Evolutionary conservation across 176 grass and related monocot species (phyloP).

Genomic region (Hsuehochloa calcarea): DNA sequence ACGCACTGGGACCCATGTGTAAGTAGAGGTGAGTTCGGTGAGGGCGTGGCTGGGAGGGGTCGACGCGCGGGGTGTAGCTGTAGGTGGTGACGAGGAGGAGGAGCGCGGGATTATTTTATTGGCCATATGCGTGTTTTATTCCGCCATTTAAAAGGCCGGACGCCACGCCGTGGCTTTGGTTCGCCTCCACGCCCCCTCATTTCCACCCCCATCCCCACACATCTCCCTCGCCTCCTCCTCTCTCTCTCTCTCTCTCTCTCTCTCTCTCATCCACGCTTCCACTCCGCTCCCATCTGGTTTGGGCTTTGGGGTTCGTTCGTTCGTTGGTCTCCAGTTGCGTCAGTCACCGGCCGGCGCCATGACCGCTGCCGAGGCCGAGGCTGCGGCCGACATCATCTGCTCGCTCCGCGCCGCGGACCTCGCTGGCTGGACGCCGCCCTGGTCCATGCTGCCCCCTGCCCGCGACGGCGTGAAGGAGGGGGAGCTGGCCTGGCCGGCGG

Average conservation of each 20-base stretch:
- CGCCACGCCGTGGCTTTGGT: constrained; percentile 34
- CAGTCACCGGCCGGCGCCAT: background rate
- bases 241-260: background rate
- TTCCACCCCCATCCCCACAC: constrained; percentile 34
- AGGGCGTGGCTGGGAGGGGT: constrained; percentile 11
- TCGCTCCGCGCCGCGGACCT: constrained; percentile 37
- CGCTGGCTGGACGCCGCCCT: constrained; percentile 42
- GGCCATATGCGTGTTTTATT: constrained; percentile 8
- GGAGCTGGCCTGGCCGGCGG: constrained; percentile 17
- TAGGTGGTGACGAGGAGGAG: background rate
- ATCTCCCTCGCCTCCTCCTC: background rate
- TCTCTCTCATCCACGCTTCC: background rate
- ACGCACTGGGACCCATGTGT: fast-evolving
- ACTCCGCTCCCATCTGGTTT: background rate
- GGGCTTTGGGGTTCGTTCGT: background rate
- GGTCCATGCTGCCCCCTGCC: background rate
- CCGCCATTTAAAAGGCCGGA: constrained; percentile 46
- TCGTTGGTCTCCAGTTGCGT: background rate
- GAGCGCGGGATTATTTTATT: constrained; percentile 30
- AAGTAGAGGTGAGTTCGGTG: fast-evolving
- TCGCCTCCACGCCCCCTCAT: constrained; percentile 38
- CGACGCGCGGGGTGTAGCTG: constrained; percentile 26
- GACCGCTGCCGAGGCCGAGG: background rate
- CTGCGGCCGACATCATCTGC: constrained; percentile 47
- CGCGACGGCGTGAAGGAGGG: background rate